A percentile compares a stretch with the other conserved stretches of the same genome.
Evolutionary conservation across 225 moss, liverwort and hornwort species (phyloP).

Genomic region (Polytrichum commune): DNA sequence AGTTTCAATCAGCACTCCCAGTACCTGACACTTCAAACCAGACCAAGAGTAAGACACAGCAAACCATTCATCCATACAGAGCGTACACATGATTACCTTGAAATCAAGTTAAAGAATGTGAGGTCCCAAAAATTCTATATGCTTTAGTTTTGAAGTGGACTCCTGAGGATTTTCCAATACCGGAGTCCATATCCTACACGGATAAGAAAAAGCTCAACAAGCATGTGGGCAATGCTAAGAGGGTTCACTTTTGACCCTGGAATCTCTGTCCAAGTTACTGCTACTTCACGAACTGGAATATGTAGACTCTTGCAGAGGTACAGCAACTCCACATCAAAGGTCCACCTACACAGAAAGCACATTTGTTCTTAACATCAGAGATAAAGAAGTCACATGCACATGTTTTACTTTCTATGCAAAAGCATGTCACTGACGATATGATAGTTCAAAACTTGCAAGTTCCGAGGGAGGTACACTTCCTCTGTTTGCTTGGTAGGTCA

Average conservation of each 20-base stretch:
- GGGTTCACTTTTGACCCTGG: slow-evolving; percentile 81
- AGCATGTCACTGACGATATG: neutral
- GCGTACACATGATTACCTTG: too few species aligned
- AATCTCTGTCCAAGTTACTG: slow-evolving; percentile 88
- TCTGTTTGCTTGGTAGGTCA: neutral
- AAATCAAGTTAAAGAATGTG: too few species aligned
- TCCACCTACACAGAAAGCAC: slow-evolving; percentile 48
- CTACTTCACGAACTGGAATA: slow-evolving; percentile 75
- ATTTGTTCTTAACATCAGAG: neutral
- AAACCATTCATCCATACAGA: too few species aligned
- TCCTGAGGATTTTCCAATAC: slow-evolving; percentile 70
- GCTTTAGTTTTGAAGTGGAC: slow-evolving; percentile 7
- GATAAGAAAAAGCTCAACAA: slow-evolving; percentile 76
- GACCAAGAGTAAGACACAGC: too few species aligned
- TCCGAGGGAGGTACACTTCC: neutral
- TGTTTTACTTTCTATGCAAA: neutral
- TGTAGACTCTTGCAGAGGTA: slow-evolving; percentile 66
- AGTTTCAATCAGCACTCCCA: too few species aligned
- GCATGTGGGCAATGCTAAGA: slow-evolving; percentile 72
- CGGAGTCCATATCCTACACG: slow-evolving; percentile 75
- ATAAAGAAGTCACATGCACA: neutral
- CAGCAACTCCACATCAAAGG: slow-evolving; percentile 88
- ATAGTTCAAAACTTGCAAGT: neutral
- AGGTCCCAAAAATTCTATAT: too few species aligned
- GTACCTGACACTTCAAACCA: too few species aligned